A percentile compares a stretch with the other conserved stretches of the same genome.
phyloP scores from a whole-genome alignment of 352 stramenopile genomes.

The Globisporangium irregulare region DNA sequence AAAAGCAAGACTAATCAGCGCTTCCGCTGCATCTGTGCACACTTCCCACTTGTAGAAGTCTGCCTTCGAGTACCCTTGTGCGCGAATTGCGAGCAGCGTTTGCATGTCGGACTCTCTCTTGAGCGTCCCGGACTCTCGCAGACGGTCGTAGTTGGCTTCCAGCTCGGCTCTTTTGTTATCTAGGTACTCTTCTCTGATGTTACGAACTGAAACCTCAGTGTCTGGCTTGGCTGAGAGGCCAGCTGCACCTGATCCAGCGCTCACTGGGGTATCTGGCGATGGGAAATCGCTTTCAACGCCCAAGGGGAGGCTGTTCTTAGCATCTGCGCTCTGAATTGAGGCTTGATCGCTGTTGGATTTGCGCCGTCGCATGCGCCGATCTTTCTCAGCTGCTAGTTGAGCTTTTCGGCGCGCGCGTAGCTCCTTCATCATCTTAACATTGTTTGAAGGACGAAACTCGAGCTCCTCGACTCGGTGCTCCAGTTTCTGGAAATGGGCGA shows the following conservation, averaged over 20 bases:
- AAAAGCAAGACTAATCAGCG: constrained; percentile 29
- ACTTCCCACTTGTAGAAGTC: constrained; percentile 18
- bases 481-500: constrained; percentile 40
- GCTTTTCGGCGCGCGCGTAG: constrained; percentile 60
- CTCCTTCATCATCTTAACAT: constrained; percentile 85
- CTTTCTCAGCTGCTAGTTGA: constrained; percentile 65
- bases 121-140: constrained; percentile 30
- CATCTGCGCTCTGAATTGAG: background rate
- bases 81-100: constrained; percentile 31
- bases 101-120: constrained; percentile 38
- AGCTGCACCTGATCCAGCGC: no score
- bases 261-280: no score
- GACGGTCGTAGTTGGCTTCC: constrained; percentile 44
- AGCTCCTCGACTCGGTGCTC: constrained; percentile 48
- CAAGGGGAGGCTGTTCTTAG: background rate
- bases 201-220: background rate
- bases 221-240: background rate
- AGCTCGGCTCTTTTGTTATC: constrained; percentile 37
- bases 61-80: constrained; percentile 23
- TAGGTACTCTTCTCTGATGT: constrained; percentile 38
- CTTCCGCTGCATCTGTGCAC: constrained; percentile 31
- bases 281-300: background rate
- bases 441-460: constrained; percentile 71
- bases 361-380: constrained; percentile 48
- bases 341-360: constrained; percentile 37